phyloP scores from a whole-genome alignment of 2,329 filamentous ascomycete genomes.

The Phoma sp. region DNA sequence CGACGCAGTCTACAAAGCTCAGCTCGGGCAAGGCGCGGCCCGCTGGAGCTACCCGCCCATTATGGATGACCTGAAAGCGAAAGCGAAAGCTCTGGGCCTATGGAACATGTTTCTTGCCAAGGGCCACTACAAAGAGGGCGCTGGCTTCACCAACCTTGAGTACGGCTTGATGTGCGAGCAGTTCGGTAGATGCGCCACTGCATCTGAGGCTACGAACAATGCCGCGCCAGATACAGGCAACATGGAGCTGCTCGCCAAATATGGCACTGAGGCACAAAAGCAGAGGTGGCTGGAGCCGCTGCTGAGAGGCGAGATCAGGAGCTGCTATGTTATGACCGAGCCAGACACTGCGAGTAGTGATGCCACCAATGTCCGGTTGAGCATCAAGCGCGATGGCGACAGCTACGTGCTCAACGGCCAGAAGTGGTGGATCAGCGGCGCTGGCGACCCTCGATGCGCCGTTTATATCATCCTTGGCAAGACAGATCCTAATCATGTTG shows the following conservation, averaged over 20 bases:
- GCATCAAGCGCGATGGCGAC: slow-evolving; percentile 79
- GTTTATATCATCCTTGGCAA: slow-evolving; percentile 97
- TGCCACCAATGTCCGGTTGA: slow-evolving; percentile 86
- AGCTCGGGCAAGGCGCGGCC: slow-evolving; percentile 75
- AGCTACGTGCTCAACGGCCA: slow-evolving; percentile 89
- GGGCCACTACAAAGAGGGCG: slow-evolving; percentile 90
- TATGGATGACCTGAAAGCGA: slow-evolving; percentile 85
- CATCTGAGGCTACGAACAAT: slow-evolving; percentile 77
- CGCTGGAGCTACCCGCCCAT: slow-evolving; percentile 84
- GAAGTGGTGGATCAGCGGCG: slow-evolving; percentile 99
- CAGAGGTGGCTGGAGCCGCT: slow-evolving; percentile 79
- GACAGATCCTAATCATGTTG: slow-evolving; percentile 74
- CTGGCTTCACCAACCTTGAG: slow-evolving; percentile 78
- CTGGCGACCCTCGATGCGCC: slow-evolving; percentile 86
- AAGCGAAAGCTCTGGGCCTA: slow-evolving; percentile 79
- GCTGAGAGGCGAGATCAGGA: slow-evolving; percentile 82
- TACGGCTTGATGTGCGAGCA: slow-evolving; percentile 98
- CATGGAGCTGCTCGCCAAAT: slow-evolving; percentile 92
- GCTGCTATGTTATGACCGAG: slow-evolving; percentile 91
- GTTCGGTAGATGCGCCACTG: slow-evolving; percentile 80
- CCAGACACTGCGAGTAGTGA: slow-evolving; percentile 84
- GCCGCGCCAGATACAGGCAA: slow-evolving; percentile 80
- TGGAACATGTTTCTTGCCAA: slow-evolving; percentile 98
- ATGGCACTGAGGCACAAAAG: slow-evolving; percentile 85
- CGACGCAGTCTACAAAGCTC: slow-evolving; percentile 67